Base-by-base conservation (phyloP, 257 asterid species). In the Osmanthus fragrans region DNA sequence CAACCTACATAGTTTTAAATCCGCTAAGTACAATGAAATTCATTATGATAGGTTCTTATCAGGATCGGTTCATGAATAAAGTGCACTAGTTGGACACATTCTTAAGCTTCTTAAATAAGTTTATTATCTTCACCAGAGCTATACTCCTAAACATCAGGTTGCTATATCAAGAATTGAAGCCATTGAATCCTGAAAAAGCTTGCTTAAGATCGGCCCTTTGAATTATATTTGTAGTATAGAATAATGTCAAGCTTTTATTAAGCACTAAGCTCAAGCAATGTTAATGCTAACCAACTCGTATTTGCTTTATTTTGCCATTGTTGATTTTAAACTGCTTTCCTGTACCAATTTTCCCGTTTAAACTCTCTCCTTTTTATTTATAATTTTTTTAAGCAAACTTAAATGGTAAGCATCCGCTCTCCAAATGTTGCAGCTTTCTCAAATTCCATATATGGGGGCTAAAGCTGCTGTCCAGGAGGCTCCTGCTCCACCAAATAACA, bases 401-500 rank as follows among this genome's bases (percentile, higher is more conserved):
- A 51, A 37, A 15, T 45, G 16, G 18, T 18, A 56, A 56, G 65
- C 60, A 25, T 32, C 56, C 27, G 58, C 45, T 37, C 25, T 30
- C 2, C 11, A 65, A 67, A 36, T 75, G 79, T 4, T 83, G 88
- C 97, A 92, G 96, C 74, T 92, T 73, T 92, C 98, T 72, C 98
- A 93, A 83, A 76, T 92, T 72, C 96, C 98, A 30, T 88, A 82
- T 71, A 78, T 81, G 90, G 93, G 97, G 39, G 92, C 77, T 64
- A 92, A 90, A 85, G 84, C 91, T 71, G 85, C 87, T 10, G 86
- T 80, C 1, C 96, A 96, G 0, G 99, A 92, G 82, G 98, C 83
- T 6, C 99, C 99, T 65, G 98, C 97, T 73, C 99, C 98, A 25
- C 99, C 99, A 73, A 96, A 96, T 67, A 93, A 84, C 88, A 93